Conservation (phyloP, 306 rosid species). For the Malus sieversii region DNA sequence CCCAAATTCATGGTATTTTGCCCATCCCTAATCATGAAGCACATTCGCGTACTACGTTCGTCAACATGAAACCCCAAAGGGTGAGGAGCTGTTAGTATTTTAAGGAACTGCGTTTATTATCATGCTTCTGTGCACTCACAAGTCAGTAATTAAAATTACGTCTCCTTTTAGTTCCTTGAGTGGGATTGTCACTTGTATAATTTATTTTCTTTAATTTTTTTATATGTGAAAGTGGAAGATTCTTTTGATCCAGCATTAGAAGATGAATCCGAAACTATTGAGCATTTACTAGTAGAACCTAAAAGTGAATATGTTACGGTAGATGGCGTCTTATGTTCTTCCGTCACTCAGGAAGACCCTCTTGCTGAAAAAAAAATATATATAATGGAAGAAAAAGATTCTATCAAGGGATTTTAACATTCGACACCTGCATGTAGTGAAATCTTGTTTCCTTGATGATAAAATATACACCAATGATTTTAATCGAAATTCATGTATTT, state of each 20-base stretch:
- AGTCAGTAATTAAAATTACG: not conserved
- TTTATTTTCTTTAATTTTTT: constrained; percentile 7
- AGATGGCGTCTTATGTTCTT: constrained; percentile 33
- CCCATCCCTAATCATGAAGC: constrained; percentile 23
- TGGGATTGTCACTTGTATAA: constrained; percentile 8
- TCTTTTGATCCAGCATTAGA: constrained; percentile 42
- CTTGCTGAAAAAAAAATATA: not conserved
- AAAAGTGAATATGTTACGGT: constrained; percentile 42
- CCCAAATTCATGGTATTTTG: too few relatives aligned
- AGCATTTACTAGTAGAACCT: constrained; percentile 4
- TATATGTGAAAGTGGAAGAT: constrained; percentile 52
- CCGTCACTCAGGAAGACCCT: not conserved
- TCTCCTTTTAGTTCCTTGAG: not conserved
- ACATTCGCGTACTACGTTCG: constrained; percentile 41
- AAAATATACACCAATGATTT: not conserved
- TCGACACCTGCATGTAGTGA: not conserved
- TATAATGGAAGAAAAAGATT: not conserved
- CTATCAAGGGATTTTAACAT: not conserved
- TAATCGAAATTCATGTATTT: not conserved
- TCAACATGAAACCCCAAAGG: constrained; percentile 61
- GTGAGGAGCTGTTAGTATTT: constrained; percentile 29
- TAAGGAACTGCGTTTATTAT: not conserved
- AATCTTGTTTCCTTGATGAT: not conserved
- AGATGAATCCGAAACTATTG: constrained; percentile 30
- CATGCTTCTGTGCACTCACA: not conserved